Conservation (phyloP, 768 basidiomycete genomes). For the Lyophyllum atratum region DNA sequence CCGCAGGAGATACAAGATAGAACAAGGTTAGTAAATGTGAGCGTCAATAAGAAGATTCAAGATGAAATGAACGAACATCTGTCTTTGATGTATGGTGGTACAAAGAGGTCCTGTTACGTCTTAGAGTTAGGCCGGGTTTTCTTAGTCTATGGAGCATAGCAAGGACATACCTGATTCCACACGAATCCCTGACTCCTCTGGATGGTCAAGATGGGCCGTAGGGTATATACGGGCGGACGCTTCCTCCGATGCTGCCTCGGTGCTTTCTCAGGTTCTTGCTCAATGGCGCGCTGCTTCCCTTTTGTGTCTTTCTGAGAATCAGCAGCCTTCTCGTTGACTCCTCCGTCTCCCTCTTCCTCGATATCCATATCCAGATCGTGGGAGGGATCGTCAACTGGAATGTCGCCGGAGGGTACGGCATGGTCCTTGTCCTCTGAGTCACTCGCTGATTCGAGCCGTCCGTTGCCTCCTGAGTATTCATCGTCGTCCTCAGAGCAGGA, state of each 20-base stretch:
- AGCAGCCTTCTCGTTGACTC: slow-evolving; percentile 35
- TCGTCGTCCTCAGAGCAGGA: slow-evolving; percentile 79
- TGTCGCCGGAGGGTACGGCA: slow-evolving; percentile 24
- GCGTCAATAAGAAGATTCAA: slow-evolving; percentile 15
- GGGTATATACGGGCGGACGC: slow-evolving; percentile 56
- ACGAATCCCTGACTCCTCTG: slow-evolving; percentile 88
- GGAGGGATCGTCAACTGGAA: slow-evolving; percentile 26
- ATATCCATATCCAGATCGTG: slow-evolving; percentile 65
- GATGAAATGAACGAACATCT: slow-evolving; percentile 63
- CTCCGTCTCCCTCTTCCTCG: slow-evolving; percentile 36
- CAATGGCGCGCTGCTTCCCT: slow-evolving; percentile 80
- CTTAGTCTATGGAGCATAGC: neutral
- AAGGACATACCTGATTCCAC: slow-evolving; percentile 77
- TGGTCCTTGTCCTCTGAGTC: slow-evolving; percentile 40
- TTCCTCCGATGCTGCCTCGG: slow-evolving; percentile 54
- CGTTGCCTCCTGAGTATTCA: slow-evolving; percentile 44
- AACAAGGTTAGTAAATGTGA: slow-evolving; percentile 20
- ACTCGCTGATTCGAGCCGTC: slow-evolving; percentile 14
- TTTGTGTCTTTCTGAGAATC: slow-evolving; percentile 64
- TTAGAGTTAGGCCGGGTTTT: slow-evolving; percentile 1
- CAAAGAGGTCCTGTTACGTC: slow-evolving; percentile 68
- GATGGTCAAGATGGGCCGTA: slow-evolving; percentile 84
- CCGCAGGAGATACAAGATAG: slow-evolving; percentile 9
- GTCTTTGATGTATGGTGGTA: slow-evolving; percentile 89
- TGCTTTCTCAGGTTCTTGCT: slow-evolving; percentile 57